Percentiles rank a stretch among this genome's conserved stretches.
Conservation (phyloP, 768 basidiomycete species). For the Pulveroboletus ravenelii region DNA sequence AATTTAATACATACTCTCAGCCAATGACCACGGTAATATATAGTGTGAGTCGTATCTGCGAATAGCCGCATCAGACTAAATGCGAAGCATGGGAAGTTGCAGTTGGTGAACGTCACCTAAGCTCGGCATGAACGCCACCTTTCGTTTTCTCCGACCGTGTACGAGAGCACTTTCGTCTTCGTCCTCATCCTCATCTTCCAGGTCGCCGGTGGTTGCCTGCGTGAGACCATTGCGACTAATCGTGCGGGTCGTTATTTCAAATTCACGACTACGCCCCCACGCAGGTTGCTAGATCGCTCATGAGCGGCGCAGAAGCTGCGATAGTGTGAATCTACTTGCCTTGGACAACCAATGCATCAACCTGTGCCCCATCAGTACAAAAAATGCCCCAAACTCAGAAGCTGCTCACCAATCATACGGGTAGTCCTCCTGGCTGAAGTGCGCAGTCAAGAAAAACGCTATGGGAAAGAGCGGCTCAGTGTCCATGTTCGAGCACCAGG, state of each 20-base stretch:
- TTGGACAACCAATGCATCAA: constrained; percentile 88
- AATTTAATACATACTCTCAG: constrained; percentile 51
- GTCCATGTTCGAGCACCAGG: not conserved
- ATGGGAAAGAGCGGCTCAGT: constrained; percentile 22
- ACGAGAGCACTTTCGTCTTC: constrained; percentile 54
- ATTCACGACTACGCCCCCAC: constrained; percentile 84
- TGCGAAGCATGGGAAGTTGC: constrained; percentile 9
- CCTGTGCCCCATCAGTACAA: constrained; percentile 38
- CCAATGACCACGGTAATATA: constrained; percentile 89
- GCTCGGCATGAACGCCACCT: constrained; percentile 84
- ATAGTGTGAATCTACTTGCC: constrained; percentile 34
- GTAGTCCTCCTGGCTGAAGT: constrained; percentile 84
- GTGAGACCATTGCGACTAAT: constrained; percentile 60
- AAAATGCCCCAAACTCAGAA: not conserved
- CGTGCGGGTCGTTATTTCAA: constrained; percentile 83
- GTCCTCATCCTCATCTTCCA: constrained; percentile 75
- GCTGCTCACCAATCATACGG: constrained; percentile 72
- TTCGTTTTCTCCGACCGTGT: constrained; percentile 69
- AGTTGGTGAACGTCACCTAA: constrained; percentile 46
- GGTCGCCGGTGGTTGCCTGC: constrained; percentile 65
- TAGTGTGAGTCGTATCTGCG: constrained; percentile 80
- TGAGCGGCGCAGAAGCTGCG: constrained; percentile 15
- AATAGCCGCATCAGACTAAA: constrained; percentile 11
- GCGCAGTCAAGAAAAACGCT: constrained; percentile 87
- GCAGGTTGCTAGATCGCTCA: constrained; percentile 66